Evolutionary conservation across 139 green algal genomes (phyloP).

Genomic region (Desmodesmus armatus): DNA sequence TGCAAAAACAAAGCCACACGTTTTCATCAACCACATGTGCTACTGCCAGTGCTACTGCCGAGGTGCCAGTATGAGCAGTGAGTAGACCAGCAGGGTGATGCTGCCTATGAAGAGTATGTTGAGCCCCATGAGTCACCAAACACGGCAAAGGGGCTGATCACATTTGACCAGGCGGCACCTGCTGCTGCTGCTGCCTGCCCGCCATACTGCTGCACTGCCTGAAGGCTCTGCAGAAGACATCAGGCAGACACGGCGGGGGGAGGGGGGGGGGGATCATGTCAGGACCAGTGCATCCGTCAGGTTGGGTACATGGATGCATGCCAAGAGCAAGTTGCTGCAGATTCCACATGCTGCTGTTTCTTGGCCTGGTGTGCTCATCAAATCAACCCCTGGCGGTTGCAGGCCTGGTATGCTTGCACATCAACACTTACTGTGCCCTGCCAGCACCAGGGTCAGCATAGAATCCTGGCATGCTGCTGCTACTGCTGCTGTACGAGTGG

Average conservation of each 20-base stretch:
- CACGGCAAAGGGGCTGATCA: constrained; percentile 12
- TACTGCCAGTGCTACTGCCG: background rate
- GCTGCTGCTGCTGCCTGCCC: constrained; percentile 7
- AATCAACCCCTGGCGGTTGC: too few species aligned
- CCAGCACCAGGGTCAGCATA: too few species aligned
- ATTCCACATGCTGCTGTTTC: too few species aligned
- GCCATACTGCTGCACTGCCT: constrained; percentile 1
- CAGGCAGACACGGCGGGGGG: background rate
- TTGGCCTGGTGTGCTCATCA: too few species aligned
- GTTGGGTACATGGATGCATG: background rate
- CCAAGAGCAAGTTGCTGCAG: background rate
- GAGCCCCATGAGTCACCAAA: constrained; percentile 29
- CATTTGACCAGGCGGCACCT: background rate
- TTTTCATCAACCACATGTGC: background rate
- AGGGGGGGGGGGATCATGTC: background rate
- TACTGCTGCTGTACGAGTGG: too few species aligned
- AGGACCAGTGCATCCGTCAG: background rate
- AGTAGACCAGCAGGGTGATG: constrained; percentile 21
- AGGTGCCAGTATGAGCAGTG: constrained; percentile 16
- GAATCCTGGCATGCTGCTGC: too few species aligned
- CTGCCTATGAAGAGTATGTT: constrained; percentile 16
- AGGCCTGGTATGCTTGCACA: too few species aligned
- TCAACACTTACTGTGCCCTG: too few species aligned
- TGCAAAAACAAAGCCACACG: too few species aligned
- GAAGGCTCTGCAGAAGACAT: background rate